Conservation (phyloP, 1,284 basidiomycete species). For the Cronartium quercuum region DNA sequence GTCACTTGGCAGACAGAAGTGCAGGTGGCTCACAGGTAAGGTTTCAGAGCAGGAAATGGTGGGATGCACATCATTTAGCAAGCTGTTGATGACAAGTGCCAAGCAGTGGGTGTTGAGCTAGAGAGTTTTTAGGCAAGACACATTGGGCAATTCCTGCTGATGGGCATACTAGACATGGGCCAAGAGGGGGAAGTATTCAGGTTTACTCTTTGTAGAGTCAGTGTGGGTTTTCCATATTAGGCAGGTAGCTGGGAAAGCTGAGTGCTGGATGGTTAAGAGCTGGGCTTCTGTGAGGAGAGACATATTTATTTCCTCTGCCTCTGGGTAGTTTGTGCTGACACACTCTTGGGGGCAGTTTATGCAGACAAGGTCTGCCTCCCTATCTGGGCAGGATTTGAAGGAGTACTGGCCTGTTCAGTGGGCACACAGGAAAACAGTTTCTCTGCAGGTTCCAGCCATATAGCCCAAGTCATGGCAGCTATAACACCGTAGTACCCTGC, state of each 20-base stretch:
- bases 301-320: too few relatives aligned
- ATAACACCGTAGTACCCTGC: neutral
- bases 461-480: neutral
- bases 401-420: neutral
- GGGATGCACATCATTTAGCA: too few relatives aligned
- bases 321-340: neutral
- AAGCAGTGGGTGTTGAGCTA: neutral
- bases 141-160: too few relatives aligned
- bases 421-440: neutral
- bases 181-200: neutral
- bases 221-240: neutral
- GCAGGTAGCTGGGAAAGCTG: neutral
- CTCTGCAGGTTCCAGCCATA: neutral
- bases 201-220: neutral
- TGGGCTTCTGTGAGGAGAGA: too few relatives aligned
- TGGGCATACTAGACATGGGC: neutral
- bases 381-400: neutral
- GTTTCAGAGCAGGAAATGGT: neutral
- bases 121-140: neutral
- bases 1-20: too few relatives aligned
- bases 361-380: neutral
- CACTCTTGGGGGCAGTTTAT: neutral
- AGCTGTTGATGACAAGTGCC: neutral
- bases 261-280: neutral
- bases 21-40: too few relatives aligned